These are phyloP conservation scores for Leptodermis oblonga DNA, from an alignment of 257 asterid species.

Conservation along the genomic window DNA sequence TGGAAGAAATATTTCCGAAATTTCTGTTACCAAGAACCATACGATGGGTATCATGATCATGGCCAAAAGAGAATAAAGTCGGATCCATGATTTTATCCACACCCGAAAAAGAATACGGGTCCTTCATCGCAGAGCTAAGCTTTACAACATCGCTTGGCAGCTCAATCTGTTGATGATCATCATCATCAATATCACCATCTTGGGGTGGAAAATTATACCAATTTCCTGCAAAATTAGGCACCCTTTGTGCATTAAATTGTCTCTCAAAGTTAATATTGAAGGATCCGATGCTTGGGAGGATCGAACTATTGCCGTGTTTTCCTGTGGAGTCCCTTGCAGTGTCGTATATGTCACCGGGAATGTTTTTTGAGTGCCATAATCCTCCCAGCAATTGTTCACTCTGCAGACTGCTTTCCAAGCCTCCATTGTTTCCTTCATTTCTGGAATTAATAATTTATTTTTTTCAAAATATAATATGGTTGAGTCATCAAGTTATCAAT, in stretches of 20 bases:
- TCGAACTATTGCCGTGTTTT: not conserved
- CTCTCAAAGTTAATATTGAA: not conserved
- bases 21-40: not conserved
- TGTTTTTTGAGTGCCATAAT: not conserved
- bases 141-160: not conserved
- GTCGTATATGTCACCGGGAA: not conserved
- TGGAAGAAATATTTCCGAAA: not conserved
- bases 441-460: not conserved
- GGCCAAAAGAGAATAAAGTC: not conserved
- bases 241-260: not conserved
- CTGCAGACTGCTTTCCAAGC: not conserved
- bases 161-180: not conserved
- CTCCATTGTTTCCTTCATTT: conserved; percentile 2
- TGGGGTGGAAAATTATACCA: not conserved
- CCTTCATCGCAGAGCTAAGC: not conserved
- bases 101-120: not conserved
- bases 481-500: too few relatives aligned
- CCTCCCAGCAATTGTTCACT: not conserved
- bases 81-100: not conserved
- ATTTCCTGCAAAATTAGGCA: not conserved
- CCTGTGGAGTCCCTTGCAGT: not conserved
- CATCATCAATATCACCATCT: not conserved
- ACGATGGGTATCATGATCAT: conserved; percentile 2
- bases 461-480: not conserved
- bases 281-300: not conserved